Conservation (phyloP, 2,329 filamentous ascomycete species). For the Thielaviopsis cerberus region DNA sequence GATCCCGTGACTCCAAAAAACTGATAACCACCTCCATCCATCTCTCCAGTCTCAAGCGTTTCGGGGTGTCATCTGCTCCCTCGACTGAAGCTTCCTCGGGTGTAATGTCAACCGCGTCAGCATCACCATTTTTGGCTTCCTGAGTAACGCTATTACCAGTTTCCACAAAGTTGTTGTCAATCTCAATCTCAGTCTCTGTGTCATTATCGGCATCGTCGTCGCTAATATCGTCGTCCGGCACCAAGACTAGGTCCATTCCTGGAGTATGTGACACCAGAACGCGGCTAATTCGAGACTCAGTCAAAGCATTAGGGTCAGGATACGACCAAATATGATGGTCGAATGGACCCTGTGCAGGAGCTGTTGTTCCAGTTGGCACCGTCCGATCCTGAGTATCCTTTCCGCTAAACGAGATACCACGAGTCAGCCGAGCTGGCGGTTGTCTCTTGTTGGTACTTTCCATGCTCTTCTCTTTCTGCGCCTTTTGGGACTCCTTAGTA, state of each 20-base stretch:
- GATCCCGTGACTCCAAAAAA: constrained; percentile 1
- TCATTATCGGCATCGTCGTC: constrained; percentile 11
- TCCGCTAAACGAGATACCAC: constrained; percentile 36
- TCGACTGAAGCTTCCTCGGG: constrained; percentile 13
- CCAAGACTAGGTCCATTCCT: constrained; percentile 12
- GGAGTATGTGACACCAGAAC: constrained; percentile 28
- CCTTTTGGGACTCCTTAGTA: constrained; percentile 33
- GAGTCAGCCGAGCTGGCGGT: constrained; percentile 21
- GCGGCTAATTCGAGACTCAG: constrained; percentile 30
- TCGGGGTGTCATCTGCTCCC: constrained; percentile 16
- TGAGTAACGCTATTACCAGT: constrained; percentile 11
- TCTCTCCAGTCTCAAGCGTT: constrained; percentile 37
- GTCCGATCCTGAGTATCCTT: constrained; percentile 26
- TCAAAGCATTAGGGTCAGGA: constrained; percentile 37
- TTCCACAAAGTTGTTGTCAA: constrained; percentile 7
- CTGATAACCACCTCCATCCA: constrained; percentile 61
- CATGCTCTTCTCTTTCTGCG: constrained; percentile 31
- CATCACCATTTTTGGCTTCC: neutral
- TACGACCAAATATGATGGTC: constrained; percentile 40
- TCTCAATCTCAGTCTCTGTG: constrained; percentile 1
- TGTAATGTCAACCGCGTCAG: neutral
- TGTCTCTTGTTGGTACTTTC: constrained; percentile 23
- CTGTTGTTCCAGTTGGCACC: constrained; percentile 23
- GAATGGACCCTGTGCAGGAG: constrained; percentile 17
- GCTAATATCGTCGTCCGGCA: constrained; percentile 10